Conservation (phyloP, 495 filamentous ascomycete species). For the Chaetomium cochliodes region DNA sequence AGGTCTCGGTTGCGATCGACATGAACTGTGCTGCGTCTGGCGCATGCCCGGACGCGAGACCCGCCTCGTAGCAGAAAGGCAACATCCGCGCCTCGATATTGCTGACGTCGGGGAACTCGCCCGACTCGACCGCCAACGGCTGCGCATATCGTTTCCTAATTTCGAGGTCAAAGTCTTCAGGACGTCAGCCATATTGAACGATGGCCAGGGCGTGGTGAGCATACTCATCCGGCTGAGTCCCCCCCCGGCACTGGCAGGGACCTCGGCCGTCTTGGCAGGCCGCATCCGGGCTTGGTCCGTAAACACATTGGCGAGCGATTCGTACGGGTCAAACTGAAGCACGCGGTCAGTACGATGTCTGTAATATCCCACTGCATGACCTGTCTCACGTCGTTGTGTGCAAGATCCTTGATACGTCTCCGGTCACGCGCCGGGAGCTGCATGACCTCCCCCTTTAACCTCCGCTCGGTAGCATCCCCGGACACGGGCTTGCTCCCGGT, state of each 20-base stretch:
- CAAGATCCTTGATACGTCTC: conserved; percentile 78
- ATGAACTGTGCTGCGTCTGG: conserved; percentile 78
- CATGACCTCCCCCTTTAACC: conserved; percentile 93
- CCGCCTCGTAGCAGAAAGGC: conserved; percentile 91
- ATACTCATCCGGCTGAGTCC: conserved; percentile 86
- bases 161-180: conserved; percentile 80
- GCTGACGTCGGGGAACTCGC: conserved; percentile 83
- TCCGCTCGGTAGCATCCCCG: conserved; percentile 86
- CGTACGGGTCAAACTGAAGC: conserved; percentile 63
- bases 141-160: conserved; percentile 89
- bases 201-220: conserved; percentile 21
- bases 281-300: conserved; percentile 68
- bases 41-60: conserved; percentile 69
- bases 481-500: conserved; percentile 73
- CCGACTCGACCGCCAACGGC: conserved; percentile 81
- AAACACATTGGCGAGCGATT: conserved; percentile 62
- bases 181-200: background rate
- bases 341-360: conserved; percentile 20
- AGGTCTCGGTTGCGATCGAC: conserved; percentile 86
- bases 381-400: conserved; percentile 51
- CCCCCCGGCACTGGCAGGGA: conserved; percentile 74
- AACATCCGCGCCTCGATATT: conserved; percentile 83
- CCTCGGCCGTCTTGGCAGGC: conserved; percentile 65
- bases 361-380: background rate
- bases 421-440: conserved; percentile 81